Evolutionary conservation across 179 eudicot genomes (phyloP), one percentile per base, ranked within the genome.

Genomic region (Drosera spatulata): DNA sequence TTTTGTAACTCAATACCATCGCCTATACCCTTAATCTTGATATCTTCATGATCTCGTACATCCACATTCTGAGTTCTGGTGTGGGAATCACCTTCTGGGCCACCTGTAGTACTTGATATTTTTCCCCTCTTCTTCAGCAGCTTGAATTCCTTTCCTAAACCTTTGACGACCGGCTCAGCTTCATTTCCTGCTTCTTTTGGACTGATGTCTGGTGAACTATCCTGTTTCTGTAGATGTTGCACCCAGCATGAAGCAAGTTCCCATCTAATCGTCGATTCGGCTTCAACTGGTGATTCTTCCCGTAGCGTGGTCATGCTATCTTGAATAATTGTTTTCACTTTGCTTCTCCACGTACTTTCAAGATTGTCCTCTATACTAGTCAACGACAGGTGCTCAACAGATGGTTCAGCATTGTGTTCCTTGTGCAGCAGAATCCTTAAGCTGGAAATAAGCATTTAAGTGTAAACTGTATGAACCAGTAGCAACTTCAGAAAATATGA

Each of bases 171-270:
- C 64, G 75, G 71, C 77, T 88, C 83, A 39, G 71, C 69, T 61
- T 85, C 94, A 22, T 22, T 73, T 85, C 87, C 41, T 63, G 53
- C 64, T 85, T 88, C 64, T 83, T 80, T 37, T 83, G 46, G 9
- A 82, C 96, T 2, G 69, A 57, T 76, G 85, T 88, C 41, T 75
- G 86, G n/a, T 88, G 79, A 69, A 75, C 33, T 22, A 22, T 22
- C 76, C 51, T 74, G 84, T 72, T 73, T 88, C 78, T 88, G 96
- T 70, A 88, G 74, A 72, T 88, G 96, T 69, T 88, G 96, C 69
- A 88, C 90, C 96, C 94, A 88, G 63, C 96, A 88, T 47, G 96
- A 90, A 61, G 94, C 96, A 59, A 88, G 81, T 77, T 88, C 96
- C 96, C 96, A 88, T 74, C 96, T 22, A 22, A 22, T 22, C 1